phyloP scores from a whole-genome alignment of 768 basidiomycete species.

The Hygrophoropsis aurantiaca region DNA sequence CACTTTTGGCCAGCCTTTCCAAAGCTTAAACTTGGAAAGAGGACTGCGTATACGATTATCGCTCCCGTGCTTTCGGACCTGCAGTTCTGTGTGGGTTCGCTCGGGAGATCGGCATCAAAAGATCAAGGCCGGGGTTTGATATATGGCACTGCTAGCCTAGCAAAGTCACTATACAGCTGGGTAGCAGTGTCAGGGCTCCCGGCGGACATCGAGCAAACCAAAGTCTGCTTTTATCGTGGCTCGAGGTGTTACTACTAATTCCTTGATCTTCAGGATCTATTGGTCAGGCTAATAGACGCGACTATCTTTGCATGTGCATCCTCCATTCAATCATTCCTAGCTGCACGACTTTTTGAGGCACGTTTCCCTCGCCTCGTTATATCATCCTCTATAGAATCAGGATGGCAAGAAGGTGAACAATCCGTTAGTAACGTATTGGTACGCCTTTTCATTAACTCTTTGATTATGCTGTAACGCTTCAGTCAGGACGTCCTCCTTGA shows the following conservation, averaged over 20 bases:
- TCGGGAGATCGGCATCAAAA: constrained; percentile 11
- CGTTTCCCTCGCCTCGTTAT: constrained; percentile 46
- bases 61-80: constrained; percentile 17
- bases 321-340: constrained; percentile 43
- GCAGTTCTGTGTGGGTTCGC: constrained; percentile 11
- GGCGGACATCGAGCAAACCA: constrained; percentile 12
- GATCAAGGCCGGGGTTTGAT: constrained; percentile 20
- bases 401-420: constrained; percentile 42
- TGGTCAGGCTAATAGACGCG: constrained; percentile 34
- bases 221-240: constrained; percentile 10
- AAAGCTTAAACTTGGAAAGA: constrained; percentile 22
- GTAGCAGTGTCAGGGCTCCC: constrained; percentile 1
- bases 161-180: constrained; percentile 17
- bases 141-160: constrained; percentile 14
- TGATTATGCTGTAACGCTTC: neutral
- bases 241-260: neutral
- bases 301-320: constrained; percentile 34
- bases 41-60: constrained; percentile 18
- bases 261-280: constrained; percentile 19
- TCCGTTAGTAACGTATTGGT: constrained; percentile 41
- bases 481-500: constrained; percentile 30
- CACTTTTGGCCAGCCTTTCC: constrained; percentile 18
- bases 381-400: constrained; percentile 27
- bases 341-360: constrained; percentile 45
- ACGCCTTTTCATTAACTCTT: constrained; percentile 14